A percentile compares a stretch with the other conserved stretches of the same genome.
Conservation (phyloP, 768 basidiomycete genomes). For the Lanmaoa rubissima region DNA sequence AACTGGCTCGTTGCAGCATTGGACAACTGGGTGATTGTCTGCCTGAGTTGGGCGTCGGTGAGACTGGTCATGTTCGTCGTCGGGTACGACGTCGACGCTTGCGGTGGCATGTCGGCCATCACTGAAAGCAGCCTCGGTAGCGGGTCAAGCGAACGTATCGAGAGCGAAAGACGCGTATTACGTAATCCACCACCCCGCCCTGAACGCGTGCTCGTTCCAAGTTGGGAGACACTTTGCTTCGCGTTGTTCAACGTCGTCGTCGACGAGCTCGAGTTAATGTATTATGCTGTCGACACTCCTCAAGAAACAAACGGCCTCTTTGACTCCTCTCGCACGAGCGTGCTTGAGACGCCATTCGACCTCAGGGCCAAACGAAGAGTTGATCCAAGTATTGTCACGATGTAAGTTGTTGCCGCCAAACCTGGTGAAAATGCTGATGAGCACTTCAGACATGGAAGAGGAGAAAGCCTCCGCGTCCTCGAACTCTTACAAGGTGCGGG, state of each 20-base stretch:
- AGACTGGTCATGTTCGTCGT: slow-evolving; percentile 42
- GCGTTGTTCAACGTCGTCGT: not conserved
- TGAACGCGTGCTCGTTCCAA: not conserved
- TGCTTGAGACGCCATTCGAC: slow-evolving; percentile 19
- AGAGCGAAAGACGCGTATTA: slow-evolving; percentile 23
- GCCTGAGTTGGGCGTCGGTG: slow-evolving; percentile 61
- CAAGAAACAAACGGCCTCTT: not conserved
- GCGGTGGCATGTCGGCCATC: slow-evolving; percentile 30
- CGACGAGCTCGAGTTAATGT: not conserved
- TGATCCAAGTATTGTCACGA: slow-evolving; percentile 41
- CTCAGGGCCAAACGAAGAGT: slow-evolving; percentile 34
- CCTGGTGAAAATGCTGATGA: not conserved
- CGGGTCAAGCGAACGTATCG: not conserved
- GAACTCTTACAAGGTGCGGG: slow-evolving; percentile 51
- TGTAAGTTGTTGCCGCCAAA: slow-evolving; percentile 33
- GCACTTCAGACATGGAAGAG: slow-evolving; percentile 37
- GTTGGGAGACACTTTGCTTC: not conserved
- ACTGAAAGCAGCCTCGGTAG: slow-evolving; percentile 1
- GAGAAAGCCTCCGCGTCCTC: slow-evolving; percentile 36
- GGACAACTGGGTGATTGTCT: slow-evolving; percentile 56
- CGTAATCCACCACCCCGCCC: slow-evolving; percentile 14
- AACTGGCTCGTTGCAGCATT: slow-evolving; percentile 39
- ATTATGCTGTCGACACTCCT: slow-evolving; percentile 22
- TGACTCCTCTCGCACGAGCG: slow-evolving; percentile 1
- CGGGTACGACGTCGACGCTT: slow-evolving; percentile 31